These are phyloP conservation scores for Fusarium sp. DNA, from an alignment of 2,329 filamentous ascomycete genomes.

Conservation along the genomic window DNA sequence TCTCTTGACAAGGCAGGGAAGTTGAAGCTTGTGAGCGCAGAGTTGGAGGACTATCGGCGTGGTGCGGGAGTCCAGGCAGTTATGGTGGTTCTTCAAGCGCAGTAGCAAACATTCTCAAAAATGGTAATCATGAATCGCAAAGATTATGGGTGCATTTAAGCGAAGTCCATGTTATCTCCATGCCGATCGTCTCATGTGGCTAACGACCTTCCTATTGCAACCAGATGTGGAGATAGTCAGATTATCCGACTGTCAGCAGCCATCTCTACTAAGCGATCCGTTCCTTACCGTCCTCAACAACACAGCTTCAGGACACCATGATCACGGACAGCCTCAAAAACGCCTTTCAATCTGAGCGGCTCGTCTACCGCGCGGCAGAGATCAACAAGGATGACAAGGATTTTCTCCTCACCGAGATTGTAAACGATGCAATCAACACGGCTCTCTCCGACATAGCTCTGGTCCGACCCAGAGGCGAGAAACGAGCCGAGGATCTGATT, in stretches of 20 bases:
- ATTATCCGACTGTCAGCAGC: neutral
- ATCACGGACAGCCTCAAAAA: neutral
- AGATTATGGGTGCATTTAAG: neutral
- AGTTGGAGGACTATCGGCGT: conserved; percentile 2
- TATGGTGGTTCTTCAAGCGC: conserved; percentile 16
- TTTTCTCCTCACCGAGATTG: conserved; percentile 20
- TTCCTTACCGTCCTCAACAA: neutral
- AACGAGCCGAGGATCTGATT: neutral
- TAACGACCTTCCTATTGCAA: neutral
- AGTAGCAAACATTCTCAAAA: neutral
- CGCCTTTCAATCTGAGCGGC: conserved; percentile 27
- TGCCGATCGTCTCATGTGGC: neutral
- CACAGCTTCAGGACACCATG: conserved; percentile 1
- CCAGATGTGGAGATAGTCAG: neutral
- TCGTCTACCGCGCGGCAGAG: conserved; percentile 24
- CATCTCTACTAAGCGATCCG: too few relatives aligned
- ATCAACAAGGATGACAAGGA: conserved; percentile 19
- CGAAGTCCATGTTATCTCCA: neutral
- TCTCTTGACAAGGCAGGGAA: conserved; percentile 10
- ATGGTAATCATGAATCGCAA: neutral
- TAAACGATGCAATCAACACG: conserved; percentile 14
- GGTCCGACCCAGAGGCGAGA: conserved; percentile 5
- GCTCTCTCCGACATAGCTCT: conserved; percentile 8
- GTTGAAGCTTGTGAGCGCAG: conserved; percentile 2
- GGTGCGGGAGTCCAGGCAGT: conserved; percentile 20